These are phyloP conservation scores for Neurospora africana DNA, from an alignment of 495 filamentous ascomycete genomes.

Conservation along the genomic window DNA sequence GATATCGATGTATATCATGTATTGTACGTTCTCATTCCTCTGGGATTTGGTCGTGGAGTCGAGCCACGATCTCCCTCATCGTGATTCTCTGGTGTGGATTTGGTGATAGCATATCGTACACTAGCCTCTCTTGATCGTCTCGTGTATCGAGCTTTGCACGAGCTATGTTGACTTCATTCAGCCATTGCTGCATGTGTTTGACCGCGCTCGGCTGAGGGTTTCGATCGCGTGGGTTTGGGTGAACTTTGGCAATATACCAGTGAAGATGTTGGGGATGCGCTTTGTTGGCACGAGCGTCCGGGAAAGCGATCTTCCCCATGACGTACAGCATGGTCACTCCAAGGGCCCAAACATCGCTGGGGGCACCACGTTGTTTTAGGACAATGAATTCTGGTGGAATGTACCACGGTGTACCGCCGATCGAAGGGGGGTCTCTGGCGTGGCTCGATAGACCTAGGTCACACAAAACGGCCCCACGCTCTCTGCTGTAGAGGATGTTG, in stretches of 20 bases:
- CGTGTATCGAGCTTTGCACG: slow-evolving; percentile 23
- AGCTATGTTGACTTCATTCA: slow-evolving; percentile 30
- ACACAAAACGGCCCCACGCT: slow-evolving; percentile 40
- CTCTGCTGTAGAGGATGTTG: slow-evolving; percentile 41
- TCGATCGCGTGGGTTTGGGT: slow-evolving; percentile 17
- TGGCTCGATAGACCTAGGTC: slow-evolving; percentile 37
- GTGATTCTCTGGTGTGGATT: slow-evolving; percentile 33
- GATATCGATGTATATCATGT: neutral
- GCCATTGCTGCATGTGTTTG: slow-evolving; percentile 36
- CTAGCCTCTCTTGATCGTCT: slow-evolving; percentile 32
- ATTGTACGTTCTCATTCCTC: slow-evolving; percentile 6
- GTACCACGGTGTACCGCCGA: slow-evolving; percentile 40
- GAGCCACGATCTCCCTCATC: slow-evolving; percentile 27
- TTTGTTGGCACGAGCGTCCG: slow-evolving; percentile 31
- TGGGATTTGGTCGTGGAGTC: slow-evolving; percentile 21
- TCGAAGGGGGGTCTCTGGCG: slow-evolving; percentile 26
- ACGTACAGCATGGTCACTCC: slow-evolving; percentile 42
- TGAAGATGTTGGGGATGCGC: slow-evolving; percentile 33
- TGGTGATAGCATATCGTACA: slow-evolving; percentile 35
- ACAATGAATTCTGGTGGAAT: slow-evolving; percentile 41
- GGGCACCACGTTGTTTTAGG: slow-evolving; percentile 32
- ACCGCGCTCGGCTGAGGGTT: slow-evolving; percentile 27
- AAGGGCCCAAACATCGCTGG: slow-evolving; percentile 41
- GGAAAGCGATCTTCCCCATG: slow-evolving; percentile 34
- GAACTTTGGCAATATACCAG: slow-evolving; percentile 34